A percentile compares a stretch with the other conserved stretches of the same genome.
phyloP scores from a whole-genome alignment of 495 filamentous ascomycete genomes.

The Amphirosellinia nigrospora region DNA sequence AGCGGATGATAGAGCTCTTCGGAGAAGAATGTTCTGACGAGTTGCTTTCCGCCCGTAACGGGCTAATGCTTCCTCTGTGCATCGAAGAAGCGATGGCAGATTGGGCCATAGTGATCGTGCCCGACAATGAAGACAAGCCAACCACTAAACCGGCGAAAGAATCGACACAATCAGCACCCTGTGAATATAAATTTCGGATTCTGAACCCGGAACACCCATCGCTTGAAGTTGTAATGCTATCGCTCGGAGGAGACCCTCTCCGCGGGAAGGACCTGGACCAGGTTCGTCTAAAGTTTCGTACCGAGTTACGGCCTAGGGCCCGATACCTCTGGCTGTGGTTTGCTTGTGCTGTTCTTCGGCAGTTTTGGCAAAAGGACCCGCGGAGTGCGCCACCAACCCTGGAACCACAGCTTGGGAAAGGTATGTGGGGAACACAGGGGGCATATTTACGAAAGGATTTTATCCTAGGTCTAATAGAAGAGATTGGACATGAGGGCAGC shows the following conservation, averaged over 20 bases:
- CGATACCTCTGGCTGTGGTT: conserved; percentile 9
- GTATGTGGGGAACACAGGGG: background rate
- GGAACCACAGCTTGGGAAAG: background rate
- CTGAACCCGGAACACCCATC: background rate
- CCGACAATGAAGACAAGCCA: background rate
- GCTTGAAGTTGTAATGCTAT: background rate
- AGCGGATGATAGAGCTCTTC: background rate
- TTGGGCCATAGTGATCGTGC: background rate
- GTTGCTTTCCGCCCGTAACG: background rate
- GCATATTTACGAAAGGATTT: background rate
- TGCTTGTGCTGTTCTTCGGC: background rate
- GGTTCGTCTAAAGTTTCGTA: background rate
- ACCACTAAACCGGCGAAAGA: background rate
- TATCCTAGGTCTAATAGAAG: background rate
- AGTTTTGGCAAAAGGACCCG: background rate
- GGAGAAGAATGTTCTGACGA: background rate
- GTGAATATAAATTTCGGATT: background rate
- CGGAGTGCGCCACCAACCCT: background rate
- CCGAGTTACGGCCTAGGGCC: background rate
- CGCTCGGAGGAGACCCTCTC: background rate
- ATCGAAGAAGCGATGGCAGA: background rate
- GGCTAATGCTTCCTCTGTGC: background rate
- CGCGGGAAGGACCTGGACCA: background rate
- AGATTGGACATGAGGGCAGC: background rate
- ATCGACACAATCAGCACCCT: background rate